Conservation (phyloP, 2,329 filamentous ascomycete species). For the Geosmithia putterillii region DNA sequence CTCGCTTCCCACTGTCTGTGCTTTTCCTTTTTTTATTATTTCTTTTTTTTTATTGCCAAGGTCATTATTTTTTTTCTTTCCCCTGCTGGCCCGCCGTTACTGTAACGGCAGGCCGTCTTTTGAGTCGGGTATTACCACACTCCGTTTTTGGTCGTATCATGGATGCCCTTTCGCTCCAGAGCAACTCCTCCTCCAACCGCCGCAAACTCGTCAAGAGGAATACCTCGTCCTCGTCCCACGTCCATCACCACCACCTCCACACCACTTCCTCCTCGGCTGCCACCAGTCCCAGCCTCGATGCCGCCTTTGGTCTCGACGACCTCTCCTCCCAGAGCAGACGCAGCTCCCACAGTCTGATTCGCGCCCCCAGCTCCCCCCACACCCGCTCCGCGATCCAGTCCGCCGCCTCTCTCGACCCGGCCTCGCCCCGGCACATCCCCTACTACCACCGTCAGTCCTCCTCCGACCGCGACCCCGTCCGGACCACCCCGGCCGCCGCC, state of each 20-base stretch:
- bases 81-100: not conserved
- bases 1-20: not conserved
- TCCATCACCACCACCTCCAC: slow-evolving; percentile 22
- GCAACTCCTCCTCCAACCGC: slow-evolving; percentile 37
- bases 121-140: not conserved
- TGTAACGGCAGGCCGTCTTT: not conserved
- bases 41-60: not conserved
- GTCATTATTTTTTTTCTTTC: not conserved
- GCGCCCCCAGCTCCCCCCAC: slow-evolving; percentile 47
- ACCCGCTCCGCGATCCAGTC: slow-evolving; percentile 28
- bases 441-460: slow-evolving; percentile 11
- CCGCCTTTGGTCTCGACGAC: slow-evolving; percentile 31
- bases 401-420: slow-evolving; percentile 37
- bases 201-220: slow-evolving; percentile 53
- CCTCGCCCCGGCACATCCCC: slow-evolving; percentile 26
- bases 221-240: slow-evolving; percentile 24
- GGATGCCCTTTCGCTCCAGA: slow-evolving; percentile 27
- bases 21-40: not conserved
- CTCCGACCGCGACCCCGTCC: slow-evolving; percentile 26
- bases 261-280: slow-evolving; percentile 12
- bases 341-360: slow-evolving; percentile 50
- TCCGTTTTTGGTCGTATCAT: slow-evolving; percentile 22
- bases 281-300: slow-evolving; percentile 34
- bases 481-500: no score
- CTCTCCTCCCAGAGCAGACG: slow-evolving; percentile 48